A percentile compares a stretch with the other conserved stretches of the same genome.
Conservation (phyloP, 331 rosid genomes). For the Acacia concinna region DNA sequence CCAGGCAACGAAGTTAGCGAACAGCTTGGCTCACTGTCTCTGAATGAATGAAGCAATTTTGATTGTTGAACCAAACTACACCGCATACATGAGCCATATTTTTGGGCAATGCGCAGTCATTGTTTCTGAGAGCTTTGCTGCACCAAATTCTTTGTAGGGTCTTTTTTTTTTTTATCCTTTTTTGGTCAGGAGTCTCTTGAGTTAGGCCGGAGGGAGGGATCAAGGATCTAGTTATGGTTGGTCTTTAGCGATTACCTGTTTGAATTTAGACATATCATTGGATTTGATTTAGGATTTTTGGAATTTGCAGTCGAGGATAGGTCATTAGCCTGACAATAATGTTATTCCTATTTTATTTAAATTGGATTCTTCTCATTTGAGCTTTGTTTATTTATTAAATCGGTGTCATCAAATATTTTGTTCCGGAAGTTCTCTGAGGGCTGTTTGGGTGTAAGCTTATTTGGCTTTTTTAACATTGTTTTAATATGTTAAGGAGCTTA, state of each 20-base stretch:
- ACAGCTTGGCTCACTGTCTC: constrained; percentile 51
- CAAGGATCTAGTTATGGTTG: constrained; percentile 34
- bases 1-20: constrained; percentile 58
- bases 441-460: too few species aligned
- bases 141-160: constrained; percentile 23
- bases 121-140: constrained; percentile 12
- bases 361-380: background rate
- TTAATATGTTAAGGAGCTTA: too few species aligned
- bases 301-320: background rate
- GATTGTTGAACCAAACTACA: constrained; percentile 8
- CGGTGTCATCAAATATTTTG: background rate
- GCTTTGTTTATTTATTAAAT: background rate
- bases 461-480: too few species aligned
- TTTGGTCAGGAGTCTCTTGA: constrained; percentile 10
- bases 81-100: constrained; percentile 14
- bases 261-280: background rate
- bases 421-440: background rate
- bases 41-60: constrained; percentile 45
- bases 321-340: constrained; percentile 1
- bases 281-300: constrained; percentile 13
- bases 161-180: background rate
- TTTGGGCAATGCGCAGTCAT: constrained; percentile 26
- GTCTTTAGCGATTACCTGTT: background rate
- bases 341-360: background rate
- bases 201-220: constrained; percentile 35